Evolutionary conservation across 306 rosid genomes (phyloP), one percentile per base, ranked within the genome.

Genomic region (Psophocarpus tetragonolobus): DNA sequence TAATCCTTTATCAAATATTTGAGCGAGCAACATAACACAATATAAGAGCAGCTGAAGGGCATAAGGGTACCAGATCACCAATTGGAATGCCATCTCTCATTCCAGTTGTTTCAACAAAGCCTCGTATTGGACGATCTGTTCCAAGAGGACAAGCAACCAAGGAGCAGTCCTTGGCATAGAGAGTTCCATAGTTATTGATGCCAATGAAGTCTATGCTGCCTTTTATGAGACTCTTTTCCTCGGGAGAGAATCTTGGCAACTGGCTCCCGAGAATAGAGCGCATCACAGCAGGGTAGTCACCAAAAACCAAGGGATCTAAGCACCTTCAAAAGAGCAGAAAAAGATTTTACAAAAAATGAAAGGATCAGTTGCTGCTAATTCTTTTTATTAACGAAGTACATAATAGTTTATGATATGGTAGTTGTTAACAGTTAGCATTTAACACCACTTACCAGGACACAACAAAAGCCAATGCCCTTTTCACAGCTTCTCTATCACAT

Each of bases 221-320:
- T 72, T 51, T 84, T 47, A 92, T 2, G 27, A 92, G 80, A 47
- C 74, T 39, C 76, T 81, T 87, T 44, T 90, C 87, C 66, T 6
- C 10, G 3, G 47, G 2, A 14, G 93, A 77, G 73, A 92, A 87
- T 3, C 26, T 76, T 38, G 91, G 93, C 79, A 90, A 74, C 66
- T 71, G 81, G 24, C 30, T 76, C 17, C 95, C 91, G 24, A 81
- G 92, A 42, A 81, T 72, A 14, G 61, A 7, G 10, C 47, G 89
- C 96, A 91, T 88, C 83, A 85, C 90, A 21, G 48, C 21, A 12
- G 96, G 96, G 80, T 91, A 88, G 7, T 87, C 82, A 17, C 93
- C 96, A 70, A 85, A 83, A 15, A 87, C 82, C 1, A 88, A 8
- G 12, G 96, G 93, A 83, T 91, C 93, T 0, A 85, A 48, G 7